Evolutionary conservation across 257 asterid genomes (phyloP).

Genomic region (Solanum dulcamara): DNA sequence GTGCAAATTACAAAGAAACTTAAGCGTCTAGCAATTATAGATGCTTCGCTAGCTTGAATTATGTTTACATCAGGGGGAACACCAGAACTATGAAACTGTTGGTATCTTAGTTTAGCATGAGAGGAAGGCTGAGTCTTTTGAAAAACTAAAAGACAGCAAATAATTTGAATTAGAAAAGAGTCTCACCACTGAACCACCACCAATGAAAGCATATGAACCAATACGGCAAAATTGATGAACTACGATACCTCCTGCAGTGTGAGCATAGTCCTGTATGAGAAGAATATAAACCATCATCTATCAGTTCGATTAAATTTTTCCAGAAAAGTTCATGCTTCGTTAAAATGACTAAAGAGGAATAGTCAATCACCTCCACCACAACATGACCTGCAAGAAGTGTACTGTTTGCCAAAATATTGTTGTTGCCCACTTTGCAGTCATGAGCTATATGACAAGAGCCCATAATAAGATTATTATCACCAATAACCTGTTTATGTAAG

Average conservation of each 20-base stretch:
- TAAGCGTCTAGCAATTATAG: neutral
- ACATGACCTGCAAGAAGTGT: conserved; percentile 96
- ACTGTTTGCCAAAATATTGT: conserved; percentile 76
- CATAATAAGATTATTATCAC: conserved; percentile 83
- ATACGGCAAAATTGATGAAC: conserved; percentile 89
- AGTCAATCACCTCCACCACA: conserved; percentile 57
- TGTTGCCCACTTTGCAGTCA: conserved; percentile 80
- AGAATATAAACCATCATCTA: conserved; percentile 10
- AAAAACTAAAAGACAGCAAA: neutral
- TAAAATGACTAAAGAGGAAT: neutral
- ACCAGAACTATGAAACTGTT: neutral
- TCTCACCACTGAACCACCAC: conserved; percentile 91
- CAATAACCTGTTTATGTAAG: conserved; percentile 53
- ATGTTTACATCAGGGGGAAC: neutral
- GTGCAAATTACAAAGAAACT: neutral
- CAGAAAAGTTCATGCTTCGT: neutral
- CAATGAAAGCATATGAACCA: conserved; percentile 87
- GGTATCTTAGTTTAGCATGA: neutral
- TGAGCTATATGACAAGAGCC: conserved; percentile 97
- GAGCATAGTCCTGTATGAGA: conserved; percentile 60
- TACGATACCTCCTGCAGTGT: conserved; percentile 73
- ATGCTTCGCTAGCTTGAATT: neutral
- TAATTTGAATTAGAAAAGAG: neutral
- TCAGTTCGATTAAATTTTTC: neutral
- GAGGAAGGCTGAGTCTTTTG: neutral